Evolutionary conservation across 1,284 basidiomycete species (phyloP).

Genomic region (Microbotryomycetes sp.): DNA sequence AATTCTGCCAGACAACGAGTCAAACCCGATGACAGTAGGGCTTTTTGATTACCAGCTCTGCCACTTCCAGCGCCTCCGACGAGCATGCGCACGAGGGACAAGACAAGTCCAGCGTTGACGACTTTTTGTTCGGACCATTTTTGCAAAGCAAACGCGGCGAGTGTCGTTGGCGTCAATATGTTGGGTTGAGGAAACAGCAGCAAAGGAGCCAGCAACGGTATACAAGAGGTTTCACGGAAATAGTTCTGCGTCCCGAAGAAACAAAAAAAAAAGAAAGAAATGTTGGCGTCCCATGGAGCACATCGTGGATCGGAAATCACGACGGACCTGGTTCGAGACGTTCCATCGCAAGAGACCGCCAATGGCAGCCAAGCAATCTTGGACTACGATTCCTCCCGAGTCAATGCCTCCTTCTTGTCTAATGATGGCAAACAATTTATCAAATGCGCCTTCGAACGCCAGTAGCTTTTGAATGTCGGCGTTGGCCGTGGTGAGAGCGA

Average conservation of each 20-base stretch:
- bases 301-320: no score
- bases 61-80: conserved; percentile 46
- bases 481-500: conserved; percentile 74
- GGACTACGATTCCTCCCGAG: conserved; percentile 73
- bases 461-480: conserved; percentile 95
- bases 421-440: conserved; percentile 86
- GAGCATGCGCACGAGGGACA: conserved; percentile 62
- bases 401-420: conserved; percentile 84
- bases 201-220: conserved; percentile 70
- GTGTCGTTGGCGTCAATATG: conserved; percentile 42
- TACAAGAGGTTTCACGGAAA: conserved; percentile 86
- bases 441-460: conserved; percentile 94
- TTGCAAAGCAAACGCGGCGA: conserved; percentile 90
- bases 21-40: conserved; percentile 54
- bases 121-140: conserved; percentile 92
- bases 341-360: conserved; percentile 85
- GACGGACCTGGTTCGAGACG: conserved; percentile 80
- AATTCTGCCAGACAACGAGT: conserved; percentile 81
- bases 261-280: neutral
- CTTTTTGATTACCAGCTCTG: conserved; percentile 42
- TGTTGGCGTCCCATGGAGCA: no score
- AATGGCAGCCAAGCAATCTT: conserved; percentile 77
- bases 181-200: conserved; percentile 76
- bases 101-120: conserved; percentile 65
- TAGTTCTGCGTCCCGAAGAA: conserved; percentile 64